Percentiles rank a stretch among this genome's conserved stretches.
Conservation (phyloP, 2,329 filamentous ascomycete genomes). For the Ilyonectria mors-panacis region DNA sequence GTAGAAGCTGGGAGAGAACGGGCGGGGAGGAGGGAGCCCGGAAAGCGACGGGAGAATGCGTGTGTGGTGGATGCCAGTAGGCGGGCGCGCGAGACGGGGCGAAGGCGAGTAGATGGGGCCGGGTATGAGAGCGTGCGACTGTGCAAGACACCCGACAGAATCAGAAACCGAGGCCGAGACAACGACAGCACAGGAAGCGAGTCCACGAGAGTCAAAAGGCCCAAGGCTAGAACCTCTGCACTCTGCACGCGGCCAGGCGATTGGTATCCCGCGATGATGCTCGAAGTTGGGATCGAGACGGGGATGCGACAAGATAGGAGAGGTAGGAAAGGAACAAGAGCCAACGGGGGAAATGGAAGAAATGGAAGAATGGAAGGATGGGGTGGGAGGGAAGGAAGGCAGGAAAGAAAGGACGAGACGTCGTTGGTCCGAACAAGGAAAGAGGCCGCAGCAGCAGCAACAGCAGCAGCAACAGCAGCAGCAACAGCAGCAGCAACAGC, state of each 20-base stretch:
- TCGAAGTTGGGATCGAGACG: background rate
- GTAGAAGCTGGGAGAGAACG: slow-evolving; percentile 22
- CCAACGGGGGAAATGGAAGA: slow-evolving; percentile 28
- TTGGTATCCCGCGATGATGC: background rate
- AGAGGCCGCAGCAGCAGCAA: slow-evolving; percentile 6
- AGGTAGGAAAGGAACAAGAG: slow-evolving; percentile 10
- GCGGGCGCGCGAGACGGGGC: slow-evolving; percentile 23
- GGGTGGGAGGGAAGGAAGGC: slow-evolving; percentile 24
- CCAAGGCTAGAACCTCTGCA: background rate
- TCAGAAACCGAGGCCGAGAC: slow-evolving; percentile 9
- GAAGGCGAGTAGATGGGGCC: background rate
- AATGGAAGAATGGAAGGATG: slow-evolving; percentile 30
- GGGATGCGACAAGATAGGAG: slow-evolving; percentile 13
- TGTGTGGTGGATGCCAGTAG: slow-evolving; percentile 19
- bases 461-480: background rate
- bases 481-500: background rate
- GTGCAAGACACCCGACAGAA: slow-evolving; percentile 24
- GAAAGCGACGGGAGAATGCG: slow-evolving; percentile 27
- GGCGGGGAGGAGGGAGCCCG: slow-evolving; percentile 29
- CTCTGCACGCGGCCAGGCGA: background rate
- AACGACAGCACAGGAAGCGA: slow-evolving; percentile 7
- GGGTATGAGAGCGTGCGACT: slow-evolving; percentile 5
- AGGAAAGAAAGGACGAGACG: slow-evolving; percentile 25
- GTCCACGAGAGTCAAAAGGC: slow-evolving; percentile 11
- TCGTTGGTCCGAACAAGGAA: slow-evolving; percentile 23